Percentiles rank a stretch among this genome's conserved stretches.
phyloP scores from a whole-genome alignment of 495 filamentous ascomycete genomes.

The Geopyxis carbonaria region DNA sequence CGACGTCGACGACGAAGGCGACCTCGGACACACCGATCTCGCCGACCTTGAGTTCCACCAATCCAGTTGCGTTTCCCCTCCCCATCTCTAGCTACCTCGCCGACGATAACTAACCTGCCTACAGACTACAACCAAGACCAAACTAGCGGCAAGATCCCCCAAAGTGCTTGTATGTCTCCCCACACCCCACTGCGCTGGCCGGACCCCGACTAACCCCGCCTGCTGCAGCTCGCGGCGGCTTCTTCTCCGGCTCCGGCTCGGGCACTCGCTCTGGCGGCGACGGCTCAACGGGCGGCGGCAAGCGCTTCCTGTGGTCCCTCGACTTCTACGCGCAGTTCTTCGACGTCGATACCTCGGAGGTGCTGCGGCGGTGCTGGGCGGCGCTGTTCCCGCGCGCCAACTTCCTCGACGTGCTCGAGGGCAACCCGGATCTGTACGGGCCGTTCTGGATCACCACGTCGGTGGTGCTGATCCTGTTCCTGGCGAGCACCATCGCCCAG shows the following conservation, averaged over 20 bases:
- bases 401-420: slow-evolving; percentile 90
- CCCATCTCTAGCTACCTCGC: slow-evolving; percentile 1
- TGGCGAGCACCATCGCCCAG: slow-evolving; percentile 84
- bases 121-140: slow-evolving; percentile 25
- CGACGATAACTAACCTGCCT: slow-evolving; percentile 5
- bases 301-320: slow-evolving; percentile 80
- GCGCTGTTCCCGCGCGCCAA: slow-evolving; percentile 76
- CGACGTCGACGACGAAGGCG: slow-evolving; percentile 92
- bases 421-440: slow-evolving; percentile 89
- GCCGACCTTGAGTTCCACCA: slow-evolving; percentile 98
- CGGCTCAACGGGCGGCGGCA: slow-evolving; percentile 36
- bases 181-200: background rate
- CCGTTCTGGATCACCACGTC: slow-evolving; percentile 98
- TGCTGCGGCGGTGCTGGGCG: slow-evolving; percentile 64
- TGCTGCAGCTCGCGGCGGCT: slow-evolving; percentile 40
- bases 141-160: slow-evolving; percentile 25
- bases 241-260: slow-evolving; percentile 32
- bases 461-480: slow-evolving; percentile 84
- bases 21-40: slow-evolving; percentile 92
- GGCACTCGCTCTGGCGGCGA: slow-evolving; percentile 34
- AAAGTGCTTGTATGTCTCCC: slow-evolving; percentile 10
- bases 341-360: slow-evolving; percentile 83
- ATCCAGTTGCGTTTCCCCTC: slow-evolving; percentile 41
- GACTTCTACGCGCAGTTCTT: slow-evolving; percentile 96
- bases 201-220: too few relatives aligned